Base-by-base conservation (phyloP, 305 asterid genomes). In the Solanum chacoense region DNA sequence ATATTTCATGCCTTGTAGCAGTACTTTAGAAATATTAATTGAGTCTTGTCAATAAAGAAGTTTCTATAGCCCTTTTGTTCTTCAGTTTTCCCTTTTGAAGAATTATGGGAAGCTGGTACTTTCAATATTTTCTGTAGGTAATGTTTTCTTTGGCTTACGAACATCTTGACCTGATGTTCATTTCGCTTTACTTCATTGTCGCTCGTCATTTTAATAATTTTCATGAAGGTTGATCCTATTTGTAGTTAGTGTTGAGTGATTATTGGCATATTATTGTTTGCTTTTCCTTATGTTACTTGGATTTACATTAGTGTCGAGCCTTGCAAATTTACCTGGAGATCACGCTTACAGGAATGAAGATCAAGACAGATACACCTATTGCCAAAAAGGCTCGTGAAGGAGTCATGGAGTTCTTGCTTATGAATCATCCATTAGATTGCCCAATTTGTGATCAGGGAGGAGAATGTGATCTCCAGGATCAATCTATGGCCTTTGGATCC, bases 391-490 rank as follows among this genome's bases (percentile, higher is more conserved):
- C 99, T 11, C 90, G 99, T 88, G 98, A 97, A 94, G 98, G 98
- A 38, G 99, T 96, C 74, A 97, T 97, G 99, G 99, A 97, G 91
- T 97, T 97, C 90, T 93, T 97, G 87, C 92, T 97, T 90, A 96
- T 97, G 98, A 97, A 96, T 91, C 99, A 96, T 92, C 98, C 98
- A 9, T 36, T 96, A 89, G 96, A 95, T 88, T 94, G 94, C 92
- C 99, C 99, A 71, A 97, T 97, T 90, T 97, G 99, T 93, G 99
- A 97, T 92, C 99, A 97, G 93, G 99, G 99, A 88, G 99, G 99
- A 88, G 99, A 97, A 89, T 97, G 99, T 89, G 99, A 97, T 92
- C 99, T 96, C 80, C 99, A 97, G 91, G 99, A 97, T 89, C 98
- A 96, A 91, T 97, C 99, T 89, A 97, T 96, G 99, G 98, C 98